Evolutionary conservation across 805 yeast genomes (phyloP).

Genomic region (Suhomyces tanzawaensis): DNA sequence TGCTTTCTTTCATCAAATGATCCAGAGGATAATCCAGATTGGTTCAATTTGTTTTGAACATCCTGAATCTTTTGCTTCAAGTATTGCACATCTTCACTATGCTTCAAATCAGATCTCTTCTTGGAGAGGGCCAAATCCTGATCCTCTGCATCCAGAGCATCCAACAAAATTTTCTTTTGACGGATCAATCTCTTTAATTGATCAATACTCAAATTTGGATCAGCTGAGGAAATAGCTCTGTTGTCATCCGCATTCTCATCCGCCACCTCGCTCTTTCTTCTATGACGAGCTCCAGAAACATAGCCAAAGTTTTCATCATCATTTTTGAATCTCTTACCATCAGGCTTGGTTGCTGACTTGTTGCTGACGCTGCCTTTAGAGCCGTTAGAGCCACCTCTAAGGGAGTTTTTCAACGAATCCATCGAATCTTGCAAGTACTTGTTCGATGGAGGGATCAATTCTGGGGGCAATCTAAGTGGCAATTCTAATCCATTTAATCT

Average conservation of each 20-base stretch:
- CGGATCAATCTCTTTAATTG: constrained; percentile 62
- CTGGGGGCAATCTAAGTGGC: constrained; percentile 82
- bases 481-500: constrained; percentile 84
- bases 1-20: constrained; percentile 46
- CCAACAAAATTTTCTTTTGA: constrained; percentile 69
- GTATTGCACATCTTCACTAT: constrained; percentile 56
- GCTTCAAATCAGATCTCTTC: constrained; percentile 37
- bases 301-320: constrained; percentile 70
- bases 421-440: constrained; percentile 70
- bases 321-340: constrained; percentile 56
- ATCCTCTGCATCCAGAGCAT: constrained; percentile 69
- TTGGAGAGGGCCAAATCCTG: constrained; percentile 36
- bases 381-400: constrained; percentile 37
- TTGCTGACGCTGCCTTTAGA: constrained; percentile 15
- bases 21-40: constrained; percentile 18
- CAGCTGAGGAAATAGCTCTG: constrained; percentile 17
- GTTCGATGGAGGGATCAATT: constrained; percentile 83
- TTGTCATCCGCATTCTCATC: constrained; percentile 6
- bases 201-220: constrained; percentile 44
- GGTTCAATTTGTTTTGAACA: constrained; percentile 33
- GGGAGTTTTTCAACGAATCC: constrained; percentile 64
- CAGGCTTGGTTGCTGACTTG: constrained; percentile 20
- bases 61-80: constrained; percentile 60
- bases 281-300: constrained; percentile 64
- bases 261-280: constrained; percentile 28